Percentiles rank a stretch among this genome's conserved stretches.
phyloP scores from a whole-genome alignment of 306 rosid genomes.

The Notholithocarpus densiflorus region DNA sequence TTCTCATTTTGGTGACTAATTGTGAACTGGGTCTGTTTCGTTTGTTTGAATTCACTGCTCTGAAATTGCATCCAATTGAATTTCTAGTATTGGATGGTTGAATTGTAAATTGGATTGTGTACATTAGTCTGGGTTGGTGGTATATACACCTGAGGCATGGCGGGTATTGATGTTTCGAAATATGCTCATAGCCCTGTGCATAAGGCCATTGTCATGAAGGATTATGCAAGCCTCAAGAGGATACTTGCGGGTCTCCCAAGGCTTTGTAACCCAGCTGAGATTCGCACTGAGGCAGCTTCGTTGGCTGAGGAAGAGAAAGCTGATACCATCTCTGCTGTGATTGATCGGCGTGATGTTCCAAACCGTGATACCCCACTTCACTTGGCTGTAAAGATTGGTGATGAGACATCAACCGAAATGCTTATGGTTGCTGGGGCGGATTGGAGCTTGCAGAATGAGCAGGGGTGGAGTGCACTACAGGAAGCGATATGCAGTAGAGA shows the following conservation, averaged over 20 bases:
- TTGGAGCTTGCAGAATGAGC: conserved; percentile 99
- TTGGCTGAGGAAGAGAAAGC: conserved; percentile 87
- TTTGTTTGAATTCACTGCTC: conserved; percentile 26
- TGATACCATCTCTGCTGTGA: conserved; percentile 64
- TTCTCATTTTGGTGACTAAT: conserved; percentile 28
- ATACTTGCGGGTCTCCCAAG: conserved; percentile 61
- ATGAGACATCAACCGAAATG: conserved; percentile 71
- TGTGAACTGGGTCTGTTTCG: conserved; percentile 35
- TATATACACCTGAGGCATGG: conserved; percentile 56
- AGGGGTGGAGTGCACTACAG: conserved; percentile 98
- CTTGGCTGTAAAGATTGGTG: conserved; percentile 87
- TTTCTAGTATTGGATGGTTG: conserved; percentile 30
- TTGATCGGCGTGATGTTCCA: conserved; percentile 88
- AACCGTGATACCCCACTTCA: conserved; percentile 93
- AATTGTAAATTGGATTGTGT: conserved; percentile 26
- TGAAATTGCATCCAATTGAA: neutral
- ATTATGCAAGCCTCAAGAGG: conserved; percentile 65
- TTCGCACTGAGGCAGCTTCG: conserved; percentile 64
- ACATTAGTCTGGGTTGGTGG: conserved; percentile 38
- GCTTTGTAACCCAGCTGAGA: conserved; percentile 60
- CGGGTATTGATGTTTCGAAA: conserved; percentile 64
- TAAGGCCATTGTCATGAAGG: conserved; percentile 73
- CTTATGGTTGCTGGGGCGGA: conserved; percentile 97
- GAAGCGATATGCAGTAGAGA: conserved; percentile 91
- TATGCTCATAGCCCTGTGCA: conserved; percentile 92